A percentile compares a stretch with the other conserved stretches of the same genome.
Evolutionary conservation across 176 grass and related monocot genomes (phyloP).

Genomic region (Oryza meridionalis): DNA sequence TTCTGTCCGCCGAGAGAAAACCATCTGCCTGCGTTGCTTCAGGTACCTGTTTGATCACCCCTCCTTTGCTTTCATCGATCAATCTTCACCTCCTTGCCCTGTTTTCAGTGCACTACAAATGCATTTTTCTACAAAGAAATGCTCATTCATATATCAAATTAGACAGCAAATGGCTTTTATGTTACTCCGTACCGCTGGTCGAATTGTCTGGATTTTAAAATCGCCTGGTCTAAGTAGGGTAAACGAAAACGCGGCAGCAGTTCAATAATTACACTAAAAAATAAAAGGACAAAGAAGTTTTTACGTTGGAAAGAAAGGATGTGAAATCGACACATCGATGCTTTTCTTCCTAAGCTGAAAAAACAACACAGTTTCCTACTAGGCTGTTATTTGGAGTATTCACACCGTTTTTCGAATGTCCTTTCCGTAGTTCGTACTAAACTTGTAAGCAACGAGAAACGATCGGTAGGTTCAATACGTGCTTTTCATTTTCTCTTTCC

Average conservation of each 20-base stretch:
- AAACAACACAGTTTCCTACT: neutral
- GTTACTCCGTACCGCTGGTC: neutral
- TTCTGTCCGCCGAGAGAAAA: neutral
- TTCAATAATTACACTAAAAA: neutral
- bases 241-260: too few species aligned
- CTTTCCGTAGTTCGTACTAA: neutral
- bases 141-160: neutral
- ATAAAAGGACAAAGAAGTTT: neutral
- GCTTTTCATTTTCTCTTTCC: neutral
- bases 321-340: neutral
- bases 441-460: constrained; percentile 1
- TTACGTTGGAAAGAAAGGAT: neutral
- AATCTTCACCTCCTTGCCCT: neutral
- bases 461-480: neutral
- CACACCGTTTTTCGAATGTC: neutral
- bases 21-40: neutral
- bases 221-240: neutral
- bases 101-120: neutral
- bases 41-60: neutral
- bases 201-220: neutral
- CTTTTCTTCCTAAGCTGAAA: neutral
- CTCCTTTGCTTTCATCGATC: constrained; percentile 30
- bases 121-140: neutral
- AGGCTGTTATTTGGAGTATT: neutral
- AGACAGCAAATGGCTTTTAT: neutral